A percentile compares a stretch with the other conserved stretches of the same genome.
These are phyloP conservation scores for Leishmania major DNA, from an alignment of 208 protist genomes.

Conservation along the genomic window DNA sequence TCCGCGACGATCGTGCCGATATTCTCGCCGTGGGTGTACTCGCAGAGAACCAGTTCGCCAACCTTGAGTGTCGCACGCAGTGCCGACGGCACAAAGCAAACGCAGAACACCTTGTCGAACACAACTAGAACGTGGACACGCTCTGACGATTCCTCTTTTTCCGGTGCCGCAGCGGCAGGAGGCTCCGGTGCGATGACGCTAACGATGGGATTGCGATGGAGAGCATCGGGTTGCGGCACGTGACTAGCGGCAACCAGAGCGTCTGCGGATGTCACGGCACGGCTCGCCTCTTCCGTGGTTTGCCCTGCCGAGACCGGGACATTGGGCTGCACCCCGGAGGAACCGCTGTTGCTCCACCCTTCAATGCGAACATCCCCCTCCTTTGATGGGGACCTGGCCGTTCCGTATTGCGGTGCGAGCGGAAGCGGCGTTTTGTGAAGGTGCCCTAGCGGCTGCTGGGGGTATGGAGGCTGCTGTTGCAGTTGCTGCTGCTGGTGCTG, in stretches of 20 bases:
- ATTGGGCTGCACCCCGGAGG: constrained; percentile 9
- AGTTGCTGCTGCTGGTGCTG: neutral
- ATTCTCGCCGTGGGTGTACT: constrained; percentile 52
- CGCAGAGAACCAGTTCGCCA: constrained; percentile 71
- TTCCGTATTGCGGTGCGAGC: neutral
- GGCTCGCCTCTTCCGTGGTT: neutral
- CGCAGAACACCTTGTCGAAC: constrained; percentile 60
- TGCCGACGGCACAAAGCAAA: constrained; percentile 57
- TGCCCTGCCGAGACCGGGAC: neutral
- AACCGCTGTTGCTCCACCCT: constrained; percentile 9
- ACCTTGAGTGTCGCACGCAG: constrained; percentile 40
- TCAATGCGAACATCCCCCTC: neutral
- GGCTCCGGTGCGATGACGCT: neutral
- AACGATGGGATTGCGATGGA: neutral
- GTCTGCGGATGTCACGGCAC: neutral
- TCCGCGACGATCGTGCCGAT: constrained; percentile 61
- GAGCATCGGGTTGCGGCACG: neutral
- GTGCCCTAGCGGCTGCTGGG: neutral
- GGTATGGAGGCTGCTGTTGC: constrained; percentile 1
- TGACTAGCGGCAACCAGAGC: neutral
- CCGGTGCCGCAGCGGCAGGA: neutral
- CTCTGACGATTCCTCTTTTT: constrained; percentile 4
- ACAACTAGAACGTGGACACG: constrained; percentile 54
- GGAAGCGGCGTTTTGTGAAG: neutral
- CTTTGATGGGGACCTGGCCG: neutral